Percentiles rank a stretch among this genome's conserved stretches.
phyloP scores from a whole-genome alignment of 345 rosid species.

The Trapa incisa region DNA sequence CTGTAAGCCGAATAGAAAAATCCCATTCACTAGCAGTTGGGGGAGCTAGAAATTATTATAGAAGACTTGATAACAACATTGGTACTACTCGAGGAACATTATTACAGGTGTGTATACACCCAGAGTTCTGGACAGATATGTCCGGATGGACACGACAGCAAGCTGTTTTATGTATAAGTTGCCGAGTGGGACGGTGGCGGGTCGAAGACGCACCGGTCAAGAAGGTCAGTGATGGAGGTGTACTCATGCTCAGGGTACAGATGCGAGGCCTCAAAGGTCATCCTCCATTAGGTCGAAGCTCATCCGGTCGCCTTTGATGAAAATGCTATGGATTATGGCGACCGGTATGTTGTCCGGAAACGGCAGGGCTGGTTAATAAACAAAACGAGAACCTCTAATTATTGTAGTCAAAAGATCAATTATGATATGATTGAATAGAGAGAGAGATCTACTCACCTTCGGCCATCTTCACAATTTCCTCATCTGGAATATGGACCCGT shows the following conservation, averaged over 20 bases:
- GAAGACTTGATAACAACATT: too few relatives aligned
- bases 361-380: not conserved
- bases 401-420: too few relatives aligned
- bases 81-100: too few relatives aligned
- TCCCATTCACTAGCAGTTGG: too few relatives aligned
- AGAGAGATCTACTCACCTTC: slow-evolving; percentile 12
- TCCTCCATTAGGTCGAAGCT: slow-evolving; percentile 20
- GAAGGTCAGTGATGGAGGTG: slow-evolving; percentile 21
- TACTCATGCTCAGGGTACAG: slow-evolving; percentile 24
- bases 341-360: slow-evolving; percentile 18
- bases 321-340: slow-evolving; percentile 26
- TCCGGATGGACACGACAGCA: too few relatives aligned
- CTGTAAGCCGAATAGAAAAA: too few relatives aligned
- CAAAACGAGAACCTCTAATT: too few relatives aligned
- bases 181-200: slow-evolving; percentile 20
- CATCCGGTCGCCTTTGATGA: slow-evolving; percentile 28
- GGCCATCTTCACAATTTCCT: slow-evolving; percentile 14
- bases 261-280: slow-evolving; percentile 25
- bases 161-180: slow-evolving; percentile 8
- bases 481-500: slow-evolving; percentile 13
- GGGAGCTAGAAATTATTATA: too few relatives aligned
- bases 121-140: too few relatives aligned
- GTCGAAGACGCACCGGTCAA: slow-evolving; percentile 17
- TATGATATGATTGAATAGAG: too few relatives aligned
- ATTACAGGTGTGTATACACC: too few relatives aligned